Conservation (phyloP, 306 rosid species). For the Sophora flavescens region DNA sequence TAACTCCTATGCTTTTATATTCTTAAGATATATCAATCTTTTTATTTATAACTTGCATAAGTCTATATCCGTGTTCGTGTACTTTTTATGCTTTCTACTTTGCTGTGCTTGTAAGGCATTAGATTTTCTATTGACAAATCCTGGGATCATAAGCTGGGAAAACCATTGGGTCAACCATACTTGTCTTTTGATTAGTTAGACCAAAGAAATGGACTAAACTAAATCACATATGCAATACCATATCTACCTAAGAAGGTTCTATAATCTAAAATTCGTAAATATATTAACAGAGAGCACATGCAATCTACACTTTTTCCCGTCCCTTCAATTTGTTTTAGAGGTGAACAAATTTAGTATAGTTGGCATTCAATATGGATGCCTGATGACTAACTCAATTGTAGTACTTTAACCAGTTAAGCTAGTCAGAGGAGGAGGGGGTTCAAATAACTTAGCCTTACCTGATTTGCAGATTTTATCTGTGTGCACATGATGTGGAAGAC, state of each 20-base stretch:
- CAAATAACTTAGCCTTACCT: slow-evolving; percentile 13
- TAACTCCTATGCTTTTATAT: slow-evolving; percentile 33
- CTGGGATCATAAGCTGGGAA: slow-evolving; percentile 12
- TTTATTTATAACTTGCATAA: not conserved
- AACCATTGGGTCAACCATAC: not conserved
- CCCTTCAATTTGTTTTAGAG: slow-evolving; percentile 21
- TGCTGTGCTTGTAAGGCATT: not conserved
- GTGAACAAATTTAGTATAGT: slow-evolving; percentile 11
- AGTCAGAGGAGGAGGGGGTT: slow-evolving; percentile 14
- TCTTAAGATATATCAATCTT: slow-evolving; percentile 16
- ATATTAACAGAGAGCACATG: slow-evolving; percentile 26
- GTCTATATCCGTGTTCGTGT: not conserved
- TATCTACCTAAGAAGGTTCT: not conserved
- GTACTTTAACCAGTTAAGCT: slow-evolving; percentile 20
- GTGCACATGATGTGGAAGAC: slow-evolving; percentile 14
- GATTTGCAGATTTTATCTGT: slow-evolving; percentile 36
- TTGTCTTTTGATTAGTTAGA: slow-evolving; percentile 26
- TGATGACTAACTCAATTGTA: not conserved
- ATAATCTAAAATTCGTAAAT: not conserved
- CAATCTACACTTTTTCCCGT: not conserved
- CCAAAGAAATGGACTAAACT: slow-evolving; percentile 5
- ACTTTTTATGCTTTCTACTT: not conserved
- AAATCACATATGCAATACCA: slow-evolving; percentile 11
- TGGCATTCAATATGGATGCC: slow-evolving; percentile 33
- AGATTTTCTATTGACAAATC: not conserved